Base-by-base conservation (phyloP, 2,329 filamentous ascomycete species). In the Cladophialophora psammophila region DNA sequence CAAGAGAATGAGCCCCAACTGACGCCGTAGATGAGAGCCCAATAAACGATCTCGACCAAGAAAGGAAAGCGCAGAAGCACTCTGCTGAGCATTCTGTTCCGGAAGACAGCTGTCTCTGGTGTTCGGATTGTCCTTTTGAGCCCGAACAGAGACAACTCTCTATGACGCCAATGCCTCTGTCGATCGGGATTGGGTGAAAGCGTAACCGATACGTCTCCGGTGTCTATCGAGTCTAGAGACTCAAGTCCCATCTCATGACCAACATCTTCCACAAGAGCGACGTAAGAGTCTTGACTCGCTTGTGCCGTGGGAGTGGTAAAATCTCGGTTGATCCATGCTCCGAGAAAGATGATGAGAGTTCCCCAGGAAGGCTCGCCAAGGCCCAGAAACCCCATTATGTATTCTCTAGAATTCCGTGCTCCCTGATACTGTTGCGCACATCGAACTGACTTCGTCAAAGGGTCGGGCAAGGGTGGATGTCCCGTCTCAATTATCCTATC, bases 21-120 rank as follows among this genome's bases (percentile, higher is more conserved):
- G n/a, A 67, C 48, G 18, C 63, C 57, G 75, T 85, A 90, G 8
- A 92, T 79, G 5, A 89, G 75, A 7, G 72, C 85, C 90, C 90
- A 93, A 82, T 87, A 93, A 53, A 92, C 87, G 69, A 89, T 82
- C 18, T 89, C 88, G 26, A 93, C 90, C 70, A 92, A 80, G 75
- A 91, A 85, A 1, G 90, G 90, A 74, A 84, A 90, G 2, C 65
- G 67, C 3, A 72, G 70, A 20, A 77, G 68, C 10, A 68, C 45
- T 26, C 48, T 59, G 56, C 57, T 65, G 50, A 58, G 48, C 5
- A 62, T 26, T 13, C 63, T 26, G 42, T 32, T 40, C 70, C 84
- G 82, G 73, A 88, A 90, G 5, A 85, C 79, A 48, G 79, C 78
- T 0, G 88, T 90, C 74, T 90, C 88, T 2, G 88, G 88, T 20